phyloP scores from a whole-genome alignment of 2,329 filamentous ascomycete species.

The Talaromyces funiculosus region DNA sequence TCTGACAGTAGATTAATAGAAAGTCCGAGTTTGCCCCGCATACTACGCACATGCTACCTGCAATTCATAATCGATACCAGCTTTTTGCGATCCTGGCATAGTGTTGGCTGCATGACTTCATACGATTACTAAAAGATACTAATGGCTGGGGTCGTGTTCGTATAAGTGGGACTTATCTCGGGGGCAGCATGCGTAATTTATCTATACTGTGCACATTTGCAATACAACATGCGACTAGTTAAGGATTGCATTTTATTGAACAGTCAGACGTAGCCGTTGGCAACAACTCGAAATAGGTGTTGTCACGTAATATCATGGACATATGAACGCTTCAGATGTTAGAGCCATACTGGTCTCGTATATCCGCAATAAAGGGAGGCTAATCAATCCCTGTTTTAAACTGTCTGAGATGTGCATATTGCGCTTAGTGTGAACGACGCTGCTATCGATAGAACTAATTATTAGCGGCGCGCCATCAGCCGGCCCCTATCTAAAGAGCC shows the following conservation, averaged over 20 bases:
- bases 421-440: background rate
- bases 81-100: background rate
- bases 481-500: background rate
- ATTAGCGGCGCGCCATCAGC: background rate
- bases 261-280: background rate
- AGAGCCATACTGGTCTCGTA: background rate
- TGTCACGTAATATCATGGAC: background rate
- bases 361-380: background rate
- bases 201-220: background rate
- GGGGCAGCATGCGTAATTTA: background rate
- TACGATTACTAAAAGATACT: background rate
- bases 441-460: background rate
- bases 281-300: too few relatives aligned
- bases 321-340: background rate
- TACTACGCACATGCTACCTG: background rate
- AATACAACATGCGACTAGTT: background rate
- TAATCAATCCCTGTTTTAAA: background rate
- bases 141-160: background rate
- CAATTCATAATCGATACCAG: background rate
- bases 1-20: background rate
- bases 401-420: background rate
- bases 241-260: background rate
- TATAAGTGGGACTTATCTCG: background rate
- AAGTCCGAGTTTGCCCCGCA: background rate
- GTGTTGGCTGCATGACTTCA: background rate